Evolutionary conservation across 352 stramenopile genomes (phyloP).

Genomic region (Globisporangium apiculatum): DNA sequence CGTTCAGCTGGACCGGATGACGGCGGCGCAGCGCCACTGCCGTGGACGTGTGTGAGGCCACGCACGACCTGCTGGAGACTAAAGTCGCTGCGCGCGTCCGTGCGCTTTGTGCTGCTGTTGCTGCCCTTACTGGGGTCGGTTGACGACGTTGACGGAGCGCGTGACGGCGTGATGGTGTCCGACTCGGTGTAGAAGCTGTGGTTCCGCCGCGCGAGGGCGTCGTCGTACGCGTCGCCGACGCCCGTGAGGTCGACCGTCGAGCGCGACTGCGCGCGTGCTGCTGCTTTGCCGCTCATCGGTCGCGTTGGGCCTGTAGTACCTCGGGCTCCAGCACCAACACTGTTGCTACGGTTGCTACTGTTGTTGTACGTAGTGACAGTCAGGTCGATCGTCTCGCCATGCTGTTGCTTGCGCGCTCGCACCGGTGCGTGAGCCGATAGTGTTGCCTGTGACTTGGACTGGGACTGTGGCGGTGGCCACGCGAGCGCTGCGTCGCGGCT

Average conservation of each 20-base stretch:
- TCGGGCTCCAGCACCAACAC: no score
- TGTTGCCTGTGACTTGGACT: no score
- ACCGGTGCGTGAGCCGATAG: no score
- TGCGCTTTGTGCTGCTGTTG: neutral
- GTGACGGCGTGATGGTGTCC: slow-evolving; percentile 27
- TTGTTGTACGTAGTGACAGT: slow-evolving; percentile 2
- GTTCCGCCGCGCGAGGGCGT: slow-evolving; percentile 39
- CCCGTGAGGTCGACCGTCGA: slow-evolving; percentile 41
- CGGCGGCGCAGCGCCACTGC: slow-evolving; percentile 1
- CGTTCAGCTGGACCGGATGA: neutral
- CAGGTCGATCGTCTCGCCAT: slow-evolving; percentile 11
- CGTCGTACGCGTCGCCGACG: slow-evolving; percentile 23
- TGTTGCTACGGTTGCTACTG: neutral
- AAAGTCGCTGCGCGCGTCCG: slow-evolving; percentile 21
- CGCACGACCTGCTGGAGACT: slow-evolving; percentile 62
- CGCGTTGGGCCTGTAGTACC: slow-evolving; percentile 5
- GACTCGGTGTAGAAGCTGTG: slow-evolving; percentile 76
- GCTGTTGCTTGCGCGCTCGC: slow-evolving; percentile 9
- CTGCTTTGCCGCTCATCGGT: slow-evolving; percentile 56
- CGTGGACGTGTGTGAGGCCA: slow-evolving; percentile 46
- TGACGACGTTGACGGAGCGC: slow-evolving; percentile 12
- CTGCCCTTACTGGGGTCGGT: slow-evolving; percentile 24
- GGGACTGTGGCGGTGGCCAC: no score
- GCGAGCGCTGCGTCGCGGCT: neutral
- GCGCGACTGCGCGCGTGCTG: slow-evolving; percentile 37